Evolutionary conservation across 441 rosid genomes (phyloP).

Genomic region (Erysimum cheiri): DNA sequence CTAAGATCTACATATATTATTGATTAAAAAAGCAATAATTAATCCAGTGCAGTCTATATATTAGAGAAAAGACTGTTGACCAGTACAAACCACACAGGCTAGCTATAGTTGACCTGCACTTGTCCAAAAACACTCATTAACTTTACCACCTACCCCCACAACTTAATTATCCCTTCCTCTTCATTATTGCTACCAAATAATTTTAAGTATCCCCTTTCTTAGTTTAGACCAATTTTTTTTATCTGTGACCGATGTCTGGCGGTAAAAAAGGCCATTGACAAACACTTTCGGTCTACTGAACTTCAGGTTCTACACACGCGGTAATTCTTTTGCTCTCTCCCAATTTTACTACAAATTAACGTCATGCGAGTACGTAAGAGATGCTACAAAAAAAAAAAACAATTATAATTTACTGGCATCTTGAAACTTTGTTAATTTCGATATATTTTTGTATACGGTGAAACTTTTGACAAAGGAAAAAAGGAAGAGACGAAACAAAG

Average conservation of each 20-base stretch:
- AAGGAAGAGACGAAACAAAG: neutral
- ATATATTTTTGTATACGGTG: neutral
- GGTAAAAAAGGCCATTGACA: slow-evolving; percentile 11
- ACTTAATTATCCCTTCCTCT: slow-evolving; percentile 28
- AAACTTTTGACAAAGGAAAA: neutral
- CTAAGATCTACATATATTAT: slow-evolving; percentile 9
- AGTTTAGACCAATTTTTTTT: neutral
- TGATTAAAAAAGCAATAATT: neutral
- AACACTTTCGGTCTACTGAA: slow-evolving; percentile 3
- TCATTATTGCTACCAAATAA: slow-evolving; percentile 36
- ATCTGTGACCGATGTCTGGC: neutral
- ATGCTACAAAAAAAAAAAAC: neutral
- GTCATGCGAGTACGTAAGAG: neutral
- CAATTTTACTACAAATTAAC: neutral
- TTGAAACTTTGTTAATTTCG: neutral
- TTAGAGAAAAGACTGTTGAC: slow-evolving; percentile 37
- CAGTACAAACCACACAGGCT: slow-evolving; percentile 24
- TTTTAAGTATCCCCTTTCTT: slow-evolving; percentile 8
- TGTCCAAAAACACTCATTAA: slow-evolving; percentile 41
- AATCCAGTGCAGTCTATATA: slow-evolving; percentile 27
- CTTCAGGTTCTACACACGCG: neutral
- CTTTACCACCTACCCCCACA: slow-evolving; percentile 47
- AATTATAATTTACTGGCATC: neutral
- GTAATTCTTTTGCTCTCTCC: neutral
- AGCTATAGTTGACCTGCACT: slow-evolving; percentile 43